Evolutionary conservation across 371 early-diverging fungal genomes (phyloP).

Genomic region (Rhizopus sp.): DNA sequence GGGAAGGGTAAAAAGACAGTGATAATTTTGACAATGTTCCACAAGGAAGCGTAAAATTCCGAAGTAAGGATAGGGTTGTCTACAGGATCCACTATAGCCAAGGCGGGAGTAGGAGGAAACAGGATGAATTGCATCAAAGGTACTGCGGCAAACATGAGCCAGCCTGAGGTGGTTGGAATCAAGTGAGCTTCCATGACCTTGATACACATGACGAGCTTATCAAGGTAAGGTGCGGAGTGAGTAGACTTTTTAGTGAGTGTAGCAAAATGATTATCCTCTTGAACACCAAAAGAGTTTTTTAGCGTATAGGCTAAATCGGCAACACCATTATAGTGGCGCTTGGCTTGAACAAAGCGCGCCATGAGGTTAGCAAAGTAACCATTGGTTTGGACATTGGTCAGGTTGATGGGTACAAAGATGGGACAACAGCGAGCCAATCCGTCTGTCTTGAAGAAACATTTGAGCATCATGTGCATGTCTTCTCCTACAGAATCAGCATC

Average conservation of each 20-base stretch:
- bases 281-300: constrained; percentile 31
- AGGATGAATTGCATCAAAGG: constrained; percentile 58
- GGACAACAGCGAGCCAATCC: constrained; percentile 66
- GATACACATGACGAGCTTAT: constrained; percentile 44
- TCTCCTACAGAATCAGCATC: constrained; percentile 81
- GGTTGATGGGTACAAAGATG: constrained; percentile 75
- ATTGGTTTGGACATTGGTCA: constrained; percentile 71
- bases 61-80: constrained; percentile 53
- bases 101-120: constrained; percentile 46
- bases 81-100: constrained; percentile 41
- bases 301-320: constrained; percentile 62
- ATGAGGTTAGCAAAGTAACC: constrained; percentile 58
- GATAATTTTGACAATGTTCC: constrained; percentile 50
- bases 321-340: constrained; percentile 67
- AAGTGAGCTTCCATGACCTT: constrained; percentile 61
- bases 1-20: constrained; percentile 50
- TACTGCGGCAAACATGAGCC: constrained; percentile 64
- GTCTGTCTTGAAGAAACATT: constrained; percentile 76
- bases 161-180: constrained; percentile 60
- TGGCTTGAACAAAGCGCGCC: constrained; percentile 73
- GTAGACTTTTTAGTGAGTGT: constrained; percentile 34
- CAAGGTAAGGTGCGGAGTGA: constrained; percentile 24
- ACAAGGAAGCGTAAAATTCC: constrained; percentile 45
- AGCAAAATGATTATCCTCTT: constrained; percentile 20
- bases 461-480: constrained; percentile 86